Evolutionary conservation across 1,284 basidiomycete genomes (phyloP).

Genomic region (Ceratobasidium sp.): DNA sequence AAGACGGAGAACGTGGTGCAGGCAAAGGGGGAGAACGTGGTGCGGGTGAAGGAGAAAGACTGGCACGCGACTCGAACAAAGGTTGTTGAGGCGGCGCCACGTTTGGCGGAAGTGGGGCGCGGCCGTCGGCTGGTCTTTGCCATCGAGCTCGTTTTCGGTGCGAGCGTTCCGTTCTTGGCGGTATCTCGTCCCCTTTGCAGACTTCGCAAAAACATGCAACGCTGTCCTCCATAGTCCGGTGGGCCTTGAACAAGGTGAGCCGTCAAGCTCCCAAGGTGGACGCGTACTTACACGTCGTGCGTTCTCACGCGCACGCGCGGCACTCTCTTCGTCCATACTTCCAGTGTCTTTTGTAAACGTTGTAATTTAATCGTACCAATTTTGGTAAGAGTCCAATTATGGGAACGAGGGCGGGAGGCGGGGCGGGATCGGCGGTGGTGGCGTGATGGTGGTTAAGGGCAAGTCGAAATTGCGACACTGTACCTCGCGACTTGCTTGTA

Average conservation of each 20-base stretch:
- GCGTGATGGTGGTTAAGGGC: too few species aligned
- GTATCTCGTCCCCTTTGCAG: too few species aligned
- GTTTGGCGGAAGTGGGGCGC: not conserved
- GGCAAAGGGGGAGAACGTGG: too few species aligned
- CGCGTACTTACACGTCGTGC: not conserved
- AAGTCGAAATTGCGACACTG: too few species aligned
- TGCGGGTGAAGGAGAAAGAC: too few species aligned
- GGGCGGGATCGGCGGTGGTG: too few species aligned
- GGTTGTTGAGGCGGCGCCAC: not conserved
- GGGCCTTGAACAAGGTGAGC: not conserved
- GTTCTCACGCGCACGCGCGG: not conserved
- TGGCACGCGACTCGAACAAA: too few species aligned
- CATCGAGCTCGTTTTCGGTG: not conserved
- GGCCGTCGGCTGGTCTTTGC: not conserved
- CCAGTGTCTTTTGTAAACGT: too few species aligned
- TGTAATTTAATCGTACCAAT: too few species aligned
- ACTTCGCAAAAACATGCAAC: not conserved
- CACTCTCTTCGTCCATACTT: not conserved
- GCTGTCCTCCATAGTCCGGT: not conserved
- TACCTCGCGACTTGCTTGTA: too few species aligned
- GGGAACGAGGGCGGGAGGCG: too few species aligned
- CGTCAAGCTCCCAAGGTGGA: not conserved
- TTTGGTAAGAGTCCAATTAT: not conserved
- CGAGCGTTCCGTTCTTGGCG: too few species aligned
- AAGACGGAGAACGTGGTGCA: not conserved